Percentiles rank a stretch among this genome's conserved stretches.
phyloP scores from a whole-genome alignment of 768 basidiomycete species.

The Boletellus ananas region DNA sequence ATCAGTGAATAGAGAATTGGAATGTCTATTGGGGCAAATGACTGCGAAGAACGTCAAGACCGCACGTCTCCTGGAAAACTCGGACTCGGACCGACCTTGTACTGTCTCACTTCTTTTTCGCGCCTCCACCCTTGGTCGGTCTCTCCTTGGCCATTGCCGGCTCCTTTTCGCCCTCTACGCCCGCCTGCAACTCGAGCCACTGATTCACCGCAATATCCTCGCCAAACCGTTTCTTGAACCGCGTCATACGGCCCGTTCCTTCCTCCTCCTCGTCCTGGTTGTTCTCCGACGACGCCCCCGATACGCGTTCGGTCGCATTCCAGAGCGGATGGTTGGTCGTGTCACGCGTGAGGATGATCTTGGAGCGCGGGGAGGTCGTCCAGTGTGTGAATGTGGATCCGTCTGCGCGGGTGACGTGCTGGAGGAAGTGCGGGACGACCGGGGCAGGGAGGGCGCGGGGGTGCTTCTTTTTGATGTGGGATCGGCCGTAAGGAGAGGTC shows the following conservation, averaged over 20 bases:
- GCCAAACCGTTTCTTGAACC: slow-evolving; percentile 74
- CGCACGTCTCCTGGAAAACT: too few species aligned
- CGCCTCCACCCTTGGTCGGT: slow-evolving; percentile 7
- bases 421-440: slow-evolving; percentile 81
- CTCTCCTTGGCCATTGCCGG: slow-evolving; percentile 24
- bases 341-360: slow-evolving; percentile 77
- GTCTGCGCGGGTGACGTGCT: slow-evolving; percentile 81
- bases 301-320: slow-evolving; percentile 60
- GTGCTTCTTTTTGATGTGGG: slow-evolving; percentile 78
- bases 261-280: slow-evolving; percentile 63
- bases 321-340: slow-evolving; percentile 87
- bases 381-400: slow-evolving; percentile 85
- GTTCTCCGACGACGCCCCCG: slow-evolving; percentile 42
- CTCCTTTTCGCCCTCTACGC: slow-evolving; percentile 26
- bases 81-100: too few species aligned
- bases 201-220: slow-evolving; percentile 40
- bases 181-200: slow-evolving; percentile 26
- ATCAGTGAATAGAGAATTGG: too few species aligned
- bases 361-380: slow-evolving; percentile 81
- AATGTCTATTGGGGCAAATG: too few species aligned
- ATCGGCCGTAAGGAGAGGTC: slow-evolving; percentile 75
- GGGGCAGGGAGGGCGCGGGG: slow-evolving; percentile 72
- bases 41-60: background rate
- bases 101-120: slow-evolving; percentile 18
- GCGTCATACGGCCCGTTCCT: slow-evolving; percentile 71